phyloP scores from a whole-genome alignment of 2,329 filamentous ascomycete genomes.

The Fusarium agapanthi region DNA sequence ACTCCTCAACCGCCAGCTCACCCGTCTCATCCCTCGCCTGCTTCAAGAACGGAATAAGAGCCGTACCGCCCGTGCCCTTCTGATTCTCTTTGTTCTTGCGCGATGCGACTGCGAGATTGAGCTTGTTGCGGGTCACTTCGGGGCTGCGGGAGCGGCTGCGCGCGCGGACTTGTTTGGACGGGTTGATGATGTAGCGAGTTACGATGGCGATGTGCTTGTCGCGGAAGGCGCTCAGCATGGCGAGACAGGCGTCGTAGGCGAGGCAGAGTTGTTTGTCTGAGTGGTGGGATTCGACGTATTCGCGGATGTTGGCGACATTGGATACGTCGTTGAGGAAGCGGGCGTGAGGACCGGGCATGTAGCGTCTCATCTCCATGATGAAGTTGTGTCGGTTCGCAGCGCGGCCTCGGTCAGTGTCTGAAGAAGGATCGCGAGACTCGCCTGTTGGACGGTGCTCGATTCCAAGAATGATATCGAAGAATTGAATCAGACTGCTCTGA shows the following conservation, averaged over 20 bases:
- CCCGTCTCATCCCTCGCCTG: conserved; percentile 96
- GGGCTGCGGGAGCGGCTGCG: conserved; percentile 68
- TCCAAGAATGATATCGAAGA: conserved; percentile 92
- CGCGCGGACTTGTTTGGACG: conserved; percentile 77
- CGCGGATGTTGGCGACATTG: conserved; percentile 84
- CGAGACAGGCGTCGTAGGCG: conserved; percentile 90
- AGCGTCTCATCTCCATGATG: conserved; percentile 94
- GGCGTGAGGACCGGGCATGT: conserved; percentile 95
- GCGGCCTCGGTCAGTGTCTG: conserved; percentile 56
- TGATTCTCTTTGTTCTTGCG: conserved; percentile 66
- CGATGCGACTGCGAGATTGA: conserved; percentile 72
- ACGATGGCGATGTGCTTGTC: conserved; percentile 98
- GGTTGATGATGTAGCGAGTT: conserved; percentile 92
- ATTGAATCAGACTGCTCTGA: conserved; percentile 95
- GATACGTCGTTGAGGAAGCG: conserved; percentile 86
- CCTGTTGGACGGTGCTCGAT: conserved; percentile 92
- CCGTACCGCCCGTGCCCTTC: conserved; percentile 91
- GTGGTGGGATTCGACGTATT: conserved; percentile 74
- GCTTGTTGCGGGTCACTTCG: conserved; percentile 56
- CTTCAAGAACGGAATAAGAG: conserved; percentile 94
- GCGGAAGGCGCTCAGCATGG: conserved; percentile 73
- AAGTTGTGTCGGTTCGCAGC: conserved; percentile 73
- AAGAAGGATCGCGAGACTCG: conserved; percentile 62
- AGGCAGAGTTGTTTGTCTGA: conserved; percentile 73
- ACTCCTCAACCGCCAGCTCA: conserved; percentile 81